Base-by-base conservation (phyloP, 805 yeast species). In the Priceomyces haplophilus region DNA sequence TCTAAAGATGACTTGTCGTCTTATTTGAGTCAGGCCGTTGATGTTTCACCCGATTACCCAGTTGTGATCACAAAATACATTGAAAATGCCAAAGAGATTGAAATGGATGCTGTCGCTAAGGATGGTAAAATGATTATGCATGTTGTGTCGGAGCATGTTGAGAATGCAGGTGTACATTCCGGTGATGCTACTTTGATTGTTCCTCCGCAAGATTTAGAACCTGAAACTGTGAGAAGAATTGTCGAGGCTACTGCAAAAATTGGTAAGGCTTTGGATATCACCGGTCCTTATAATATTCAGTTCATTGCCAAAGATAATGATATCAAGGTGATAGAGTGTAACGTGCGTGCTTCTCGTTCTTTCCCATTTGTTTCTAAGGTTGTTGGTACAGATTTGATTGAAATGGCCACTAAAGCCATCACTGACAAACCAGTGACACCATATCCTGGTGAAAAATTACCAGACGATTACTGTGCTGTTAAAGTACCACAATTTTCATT, bases 351-450 rank as follows among this genome's bases (percentile, higher is more conserved):
- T 29, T 91, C 98, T n/a, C 86, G 99, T 67, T 91, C 98, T 13
- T 90, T 88, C 88, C 99, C 99, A 69, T 91, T 93, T 72, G 88
- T 90, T 53, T 91, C 98, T 40, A 91, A 91, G 81, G 97, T 89
- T 57, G 89, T 89, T 51, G 97, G 97, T 51, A 89, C 91, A 45
- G 95, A 91, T 66, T 78, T 91, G 72, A 91, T 91, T 69, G 98
- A 90, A 68, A 82, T 91, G 85, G 98, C 99, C 40, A 90, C 97
- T 41, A 88, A 86, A 66, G 97, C 97, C 38, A 86, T 91, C 56
- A 82, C 83, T 81, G 97, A 91, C 52, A 60, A 84, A 50, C 95
- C 96, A 38, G 77, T 88, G 42, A 78, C 79, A 48, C 95, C 98
- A 27, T 93, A 93, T 63, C 99, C 99, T 41, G 83, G 83, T 53